phyloP scores from a whole-genome alignment of 768 basidiomycete species.

The Rhodotorula sphaerocarpa region DNA sequence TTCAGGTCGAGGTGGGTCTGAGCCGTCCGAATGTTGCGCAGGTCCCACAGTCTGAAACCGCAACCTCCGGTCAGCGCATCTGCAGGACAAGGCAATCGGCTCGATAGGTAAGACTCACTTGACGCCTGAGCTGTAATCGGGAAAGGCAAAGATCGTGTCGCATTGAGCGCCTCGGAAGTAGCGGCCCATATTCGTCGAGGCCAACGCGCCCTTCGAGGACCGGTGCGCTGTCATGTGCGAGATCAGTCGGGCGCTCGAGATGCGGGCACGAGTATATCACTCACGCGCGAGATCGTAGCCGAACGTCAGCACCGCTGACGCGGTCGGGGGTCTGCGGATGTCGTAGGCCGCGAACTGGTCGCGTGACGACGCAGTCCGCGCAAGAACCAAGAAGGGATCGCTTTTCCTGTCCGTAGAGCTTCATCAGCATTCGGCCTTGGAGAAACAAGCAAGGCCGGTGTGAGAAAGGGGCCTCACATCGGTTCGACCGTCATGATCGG shows the following conservation, averaged over 20 bases:
- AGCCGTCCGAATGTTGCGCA: conserved; percentile 12
- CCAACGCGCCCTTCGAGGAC: not conserved
- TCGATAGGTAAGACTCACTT: conserved; percentile 1
- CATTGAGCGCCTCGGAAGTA: conserved; percentile 16
- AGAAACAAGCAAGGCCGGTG: not conserved
- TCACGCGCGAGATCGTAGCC: conserved; percentile 20
- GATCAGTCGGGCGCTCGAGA: not conserved
- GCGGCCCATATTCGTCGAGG: conserved; percentile 14
- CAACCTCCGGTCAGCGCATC: too few species aligned
- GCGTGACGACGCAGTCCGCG: not conserved
- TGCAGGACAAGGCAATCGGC: not conserved
- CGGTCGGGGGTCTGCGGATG: not conserved
- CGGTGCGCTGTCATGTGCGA: not conserved
- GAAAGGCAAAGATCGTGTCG: conserved; percentile 21
- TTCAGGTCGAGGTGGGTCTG: not conserved
- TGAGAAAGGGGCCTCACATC: conserved; percentile 7
- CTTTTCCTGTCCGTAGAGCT: not conserved
- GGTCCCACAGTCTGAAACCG: conserved; percentile 29
- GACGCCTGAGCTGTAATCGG: conserved; percentile 22
- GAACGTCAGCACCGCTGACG: not conserved
- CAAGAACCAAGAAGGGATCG: conserved; percentile 25
- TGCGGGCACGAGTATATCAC: not conserved
- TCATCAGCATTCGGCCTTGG: not conserved
- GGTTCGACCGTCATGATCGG: conserved; percentile 14
- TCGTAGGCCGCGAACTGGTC: conserved; percentile 20